Base-by-base conservation (phyloP, 257 asterid species). In the Thymus quinquecostatus region DNA sequence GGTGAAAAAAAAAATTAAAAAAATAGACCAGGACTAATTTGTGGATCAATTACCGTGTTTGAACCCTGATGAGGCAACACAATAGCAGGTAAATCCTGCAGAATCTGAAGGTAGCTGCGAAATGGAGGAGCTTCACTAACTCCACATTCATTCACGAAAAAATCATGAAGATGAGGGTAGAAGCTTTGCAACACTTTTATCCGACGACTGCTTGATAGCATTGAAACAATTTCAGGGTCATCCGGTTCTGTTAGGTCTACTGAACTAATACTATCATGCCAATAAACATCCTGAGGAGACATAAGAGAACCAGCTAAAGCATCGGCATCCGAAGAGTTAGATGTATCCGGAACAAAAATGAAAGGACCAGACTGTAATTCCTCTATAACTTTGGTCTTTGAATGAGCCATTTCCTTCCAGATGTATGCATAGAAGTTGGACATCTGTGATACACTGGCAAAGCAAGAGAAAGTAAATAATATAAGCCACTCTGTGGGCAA, bases 131-230 rank as follows among this genome's bases (percentile, higher is more conserved):
- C 76, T 75, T 88, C 89, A 47, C 73, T 80, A 71, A 92, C 99
- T 77, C 96, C 95, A 77, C 98, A 95, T 76, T 82, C 96, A 47
- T 82, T 82, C 83, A 95, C 99, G 76, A 95, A 92, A 70, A 92
- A 92, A 75, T 86, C 93, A 61, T 82, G 96, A 77, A 95, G 97
- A 64, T 68, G 78, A 12, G 97, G 96, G 81, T 92, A 95, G 40
- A 84, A 44, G 76, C 73, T 81, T 53, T 72, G 77, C 70, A 95
- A 72, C 85, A 83, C 80, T 79, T 82, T 86, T 44, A 71, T 69
- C 47, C 43, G 72, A 71, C 86, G 67, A 64, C 73, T 73, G 66
- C 75, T 73, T 77, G 67, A 59, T 40, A 55, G 48, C 29, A 72
- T 78, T 55, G 84, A 51, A 45, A 45, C 85, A 75, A 68, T 51